Conservation (phyloP, 495 filamentous ascomycete species). For the Peziza echinospora region DNA sequence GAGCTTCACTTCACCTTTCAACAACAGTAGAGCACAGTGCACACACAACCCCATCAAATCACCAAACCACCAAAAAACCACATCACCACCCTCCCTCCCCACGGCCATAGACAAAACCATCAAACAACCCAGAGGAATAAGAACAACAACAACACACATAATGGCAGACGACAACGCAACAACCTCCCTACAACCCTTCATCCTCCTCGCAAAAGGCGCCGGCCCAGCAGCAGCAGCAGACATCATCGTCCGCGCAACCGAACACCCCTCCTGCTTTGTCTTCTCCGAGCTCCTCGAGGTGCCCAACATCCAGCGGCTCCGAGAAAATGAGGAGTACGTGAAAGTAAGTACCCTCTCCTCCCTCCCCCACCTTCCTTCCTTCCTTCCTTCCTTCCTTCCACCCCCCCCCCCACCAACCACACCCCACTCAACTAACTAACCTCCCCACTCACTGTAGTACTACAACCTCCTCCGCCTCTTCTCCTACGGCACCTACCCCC, state of each 20-base stretch:
- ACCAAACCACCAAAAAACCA: too few species aligned
- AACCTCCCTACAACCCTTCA: slow-evolving; percentile 42
- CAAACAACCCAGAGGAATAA: too few species aligned
- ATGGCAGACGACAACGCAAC: slow-evolving; percentile 17
- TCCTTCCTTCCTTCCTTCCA: slow-evolving; percentile 10
- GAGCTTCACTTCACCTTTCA: too few species aligned
- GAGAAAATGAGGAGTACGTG: slow-evolving; percentile 21
- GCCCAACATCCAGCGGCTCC: slow-evolving; percentile 58
- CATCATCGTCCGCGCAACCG: slow-evolving; percentile 70
- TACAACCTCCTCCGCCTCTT: slow-evolving; percentile 73
- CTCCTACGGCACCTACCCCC: slow-evolving; percentile 67
- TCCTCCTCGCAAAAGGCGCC: slow-evolving; percentile 69
- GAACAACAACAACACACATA: neutral
- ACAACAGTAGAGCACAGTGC: too few species aligned
- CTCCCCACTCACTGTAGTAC: slow-evolving; percentile 24
- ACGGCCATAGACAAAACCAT: too few species aligned
- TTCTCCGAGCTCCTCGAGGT: slow-evolving; percentile 81
- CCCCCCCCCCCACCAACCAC: neutral
- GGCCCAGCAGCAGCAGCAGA: slow-evolving; percentile 66
- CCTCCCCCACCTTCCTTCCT: neutral
- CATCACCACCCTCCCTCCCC: too few species aligned
- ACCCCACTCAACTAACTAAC: neutral
- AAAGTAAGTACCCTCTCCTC: slow-evolving; percentile 1
- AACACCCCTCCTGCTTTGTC: slow-evolving; percentile 69
- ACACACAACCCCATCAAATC: too few species aligned